Conservation (phyloP, 176 grass and related monocot species). For the Musa acuminata region DNA sequence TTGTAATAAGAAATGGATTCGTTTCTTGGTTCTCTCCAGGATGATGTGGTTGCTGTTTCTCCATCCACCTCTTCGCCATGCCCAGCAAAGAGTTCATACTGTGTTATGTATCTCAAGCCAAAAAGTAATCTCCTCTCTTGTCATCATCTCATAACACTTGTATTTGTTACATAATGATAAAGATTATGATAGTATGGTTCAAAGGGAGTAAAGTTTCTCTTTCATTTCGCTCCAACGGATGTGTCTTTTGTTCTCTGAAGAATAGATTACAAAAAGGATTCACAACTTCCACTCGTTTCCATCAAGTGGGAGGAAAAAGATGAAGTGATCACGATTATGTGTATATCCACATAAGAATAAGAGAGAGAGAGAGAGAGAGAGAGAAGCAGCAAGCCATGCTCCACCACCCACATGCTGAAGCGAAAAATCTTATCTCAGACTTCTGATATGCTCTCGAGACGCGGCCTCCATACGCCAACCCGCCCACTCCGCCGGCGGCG, state of each 20-base stretch:
- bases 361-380: background rate
- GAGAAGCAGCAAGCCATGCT: background rate
- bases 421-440: constrained; percentile 6
- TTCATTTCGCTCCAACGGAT: no score
- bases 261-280: background rate
- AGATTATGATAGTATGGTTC: background rate
- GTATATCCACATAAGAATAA: background rate
- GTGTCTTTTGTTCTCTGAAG: background rate
- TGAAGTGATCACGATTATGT: background rate
- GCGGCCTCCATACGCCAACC: constrained; percentile 67
- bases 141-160: no score
- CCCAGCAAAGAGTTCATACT: no score
- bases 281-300: constrained; percentile 6
- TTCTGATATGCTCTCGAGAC: constrained; percentile 74
- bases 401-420: background rate
- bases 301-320: constrained; percentile 1
- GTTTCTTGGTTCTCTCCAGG: no score
- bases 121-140: no score
- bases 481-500: constrained; percentile 42
- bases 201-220: background rate
- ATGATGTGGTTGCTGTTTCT: no score
- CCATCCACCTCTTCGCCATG: no score
- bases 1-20: no score
- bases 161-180: no score
- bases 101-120: no score